Conservation (phyloP, 257 asterid species). For the Solanum etuberosum region DNA sequence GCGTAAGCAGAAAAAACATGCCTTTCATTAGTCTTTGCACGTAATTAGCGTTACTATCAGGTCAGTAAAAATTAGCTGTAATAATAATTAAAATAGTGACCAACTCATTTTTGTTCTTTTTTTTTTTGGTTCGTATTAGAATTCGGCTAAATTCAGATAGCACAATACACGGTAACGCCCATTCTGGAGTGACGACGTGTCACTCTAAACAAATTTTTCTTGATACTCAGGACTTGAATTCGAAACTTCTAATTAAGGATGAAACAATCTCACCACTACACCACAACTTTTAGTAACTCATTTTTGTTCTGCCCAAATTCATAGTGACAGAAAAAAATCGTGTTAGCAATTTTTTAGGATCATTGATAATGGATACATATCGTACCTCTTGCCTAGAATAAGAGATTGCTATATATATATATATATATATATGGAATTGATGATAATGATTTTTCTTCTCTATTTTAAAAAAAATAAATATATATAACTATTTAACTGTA, state of each 20-base stretch:
- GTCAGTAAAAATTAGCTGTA: not conserved
- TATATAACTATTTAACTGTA: no score
- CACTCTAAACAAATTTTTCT: no score
- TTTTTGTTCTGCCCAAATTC: not conserved
- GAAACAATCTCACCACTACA: not conserved
- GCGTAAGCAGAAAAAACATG: not conserved
- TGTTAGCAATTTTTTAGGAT: not conserved
- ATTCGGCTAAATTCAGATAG: accelerated
- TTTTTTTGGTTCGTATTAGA: no score
- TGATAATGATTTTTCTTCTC: no score
- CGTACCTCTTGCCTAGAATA: no score
- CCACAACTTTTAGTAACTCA: no score
- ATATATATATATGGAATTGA: no score
- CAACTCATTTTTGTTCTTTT: not conserved
- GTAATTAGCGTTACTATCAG: not conserved
- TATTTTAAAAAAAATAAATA: no score
- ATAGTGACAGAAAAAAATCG: not conserved
- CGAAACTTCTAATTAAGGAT: accelerated
- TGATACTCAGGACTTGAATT: no score
- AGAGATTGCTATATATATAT: no score
- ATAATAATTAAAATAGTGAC: not conserved
- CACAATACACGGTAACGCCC: no score
- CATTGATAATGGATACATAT: not conserved
- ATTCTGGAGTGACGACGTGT: not conserved
- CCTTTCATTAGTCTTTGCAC: not conserved